These are phyloP conservation scores for Heterobasidion annosum DNA, from an alignment of 1,284 basidiomycete genomes.

Conservation along the genomic window DNA sequence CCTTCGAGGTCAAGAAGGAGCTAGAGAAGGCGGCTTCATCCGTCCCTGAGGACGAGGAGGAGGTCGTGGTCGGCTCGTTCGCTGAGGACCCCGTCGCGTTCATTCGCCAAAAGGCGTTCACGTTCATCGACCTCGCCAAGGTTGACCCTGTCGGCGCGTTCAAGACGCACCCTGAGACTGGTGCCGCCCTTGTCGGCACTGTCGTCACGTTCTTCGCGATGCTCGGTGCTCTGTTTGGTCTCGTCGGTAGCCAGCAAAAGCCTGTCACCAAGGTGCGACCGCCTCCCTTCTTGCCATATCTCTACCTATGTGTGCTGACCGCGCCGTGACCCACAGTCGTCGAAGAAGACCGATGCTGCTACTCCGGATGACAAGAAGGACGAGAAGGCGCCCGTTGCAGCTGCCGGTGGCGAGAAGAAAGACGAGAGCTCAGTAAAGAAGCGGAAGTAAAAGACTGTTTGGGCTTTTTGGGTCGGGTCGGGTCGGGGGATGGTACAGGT, in stretches of 20 bases:
- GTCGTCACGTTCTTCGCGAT: conserved; percentile 77
- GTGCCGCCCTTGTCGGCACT: conserved; percentile 63
- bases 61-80: conserved; percentile 47
- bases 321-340: conserved; percentile 29
- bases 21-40: conserved; percentile 54
- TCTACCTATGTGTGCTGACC: background rate
- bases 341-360: conserved; percentile 67
- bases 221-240: conserved; percentile 70
- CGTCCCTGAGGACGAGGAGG: conserved; percentile 43
- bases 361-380: conserved; percentile 58
- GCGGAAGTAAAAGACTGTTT: conserved; percentile 28
- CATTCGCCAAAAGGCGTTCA: conserved; percentile 66
- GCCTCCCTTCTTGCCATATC: conserved; percentile 3
- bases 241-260: conserved; percentile 66
- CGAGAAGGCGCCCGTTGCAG: conserved; percentile 53
- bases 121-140: conserved; percentile 68
- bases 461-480: background rate
- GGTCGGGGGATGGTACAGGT: background rate
- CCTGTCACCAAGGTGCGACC: conserved; percentile 50
- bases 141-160: conserved; percentile 68
- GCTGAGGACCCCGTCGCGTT: conserved; percentile 70
- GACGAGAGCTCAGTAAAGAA: conserved; percentile 50
- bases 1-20: conserved; percentile 77
- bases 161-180: conserved; percentile 80
- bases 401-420: conserved; percentile 63